phyloP scores from a whole-genome alignment of 129 eudicot genomes.

The Flaveria trinervia region DNA sequence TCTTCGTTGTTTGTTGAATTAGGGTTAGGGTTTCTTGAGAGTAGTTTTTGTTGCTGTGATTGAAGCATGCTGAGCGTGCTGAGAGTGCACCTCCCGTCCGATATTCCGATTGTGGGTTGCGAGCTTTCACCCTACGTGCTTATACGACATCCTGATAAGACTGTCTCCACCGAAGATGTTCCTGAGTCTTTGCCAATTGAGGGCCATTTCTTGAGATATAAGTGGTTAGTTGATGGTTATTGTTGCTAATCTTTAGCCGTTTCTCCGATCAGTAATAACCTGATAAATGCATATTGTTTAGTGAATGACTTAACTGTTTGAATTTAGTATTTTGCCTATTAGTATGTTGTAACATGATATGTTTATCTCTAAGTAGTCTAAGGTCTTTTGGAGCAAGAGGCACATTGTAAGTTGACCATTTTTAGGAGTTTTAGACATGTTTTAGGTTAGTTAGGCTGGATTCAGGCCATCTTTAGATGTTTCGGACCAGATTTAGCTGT shows the following conservation, averaged over 20 bases:
- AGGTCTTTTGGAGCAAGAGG: too few relatives aligned
- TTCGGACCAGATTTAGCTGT: too few relatives aligned
- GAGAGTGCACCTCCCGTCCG: constrained; percentile 82
- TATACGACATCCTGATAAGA: constrained; percentile 51
- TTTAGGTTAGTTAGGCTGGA: too few relatives aligned
- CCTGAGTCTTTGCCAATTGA: constrained; percentile 53
- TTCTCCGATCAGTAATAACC: neutral
- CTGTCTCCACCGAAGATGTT: constrained; percentile 45
- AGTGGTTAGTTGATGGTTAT: constrained; percentile 43
- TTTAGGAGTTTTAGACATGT: too few relatives aligned
- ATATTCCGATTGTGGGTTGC: constrained; percentile 87
- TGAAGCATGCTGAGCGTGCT: constrained; percentile 65
- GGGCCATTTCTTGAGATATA: constrained; percentile 56
- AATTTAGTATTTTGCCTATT: neutral
- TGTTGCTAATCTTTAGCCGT: constrained; percentile 4
- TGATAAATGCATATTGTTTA: neutral
- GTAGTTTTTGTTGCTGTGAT: constrained; percentile 13
- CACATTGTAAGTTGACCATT: too few relatives aligned
- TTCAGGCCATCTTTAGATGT: too few relatives aligned
- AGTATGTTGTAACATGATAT: neutral
- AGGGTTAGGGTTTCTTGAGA: constrained; percentile 38
- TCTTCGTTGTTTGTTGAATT: constrained; percentile 30
- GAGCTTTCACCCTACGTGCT: constrained; percentile 76
- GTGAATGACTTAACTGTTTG: neutral
- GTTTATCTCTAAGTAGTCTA: neutral